These are phyloP conservation scores for Clarireedia monteithiana DNA, from an alignment of 2,329 filamentous ascomycete genomes.

Conservation along the genomic window DNA sequence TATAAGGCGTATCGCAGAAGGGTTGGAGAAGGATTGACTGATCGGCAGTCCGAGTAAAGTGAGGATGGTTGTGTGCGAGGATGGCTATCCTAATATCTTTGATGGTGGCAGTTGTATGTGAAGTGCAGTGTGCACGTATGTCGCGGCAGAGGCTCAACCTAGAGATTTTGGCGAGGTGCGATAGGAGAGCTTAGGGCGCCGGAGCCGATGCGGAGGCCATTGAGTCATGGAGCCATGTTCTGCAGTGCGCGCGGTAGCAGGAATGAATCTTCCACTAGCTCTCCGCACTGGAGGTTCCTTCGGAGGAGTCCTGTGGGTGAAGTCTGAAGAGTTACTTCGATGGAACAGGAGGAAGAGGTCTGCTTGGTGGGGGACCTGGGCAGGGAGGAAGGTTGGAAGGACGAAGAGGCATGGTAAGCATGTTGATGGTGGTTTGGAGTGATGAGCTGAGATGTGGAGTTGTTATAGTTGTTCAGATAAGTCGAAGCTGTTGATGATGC, in stretches of 20 bases:
- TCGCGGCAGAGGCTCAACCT: not conserved
- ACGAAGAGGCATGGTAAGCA: constrained; percentile 38
- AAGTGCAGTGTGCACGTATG: not conserved
- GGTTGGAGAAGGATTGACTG: no score
- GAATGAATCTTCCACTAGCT: not conserved
- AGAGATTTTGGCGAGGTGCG: not conserved
- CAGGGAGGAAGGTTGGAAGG: constrained; percentile 58
- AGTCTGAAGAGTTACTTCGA: constrained; percentile 33
- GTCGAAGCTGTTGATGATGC: constrained; percentile 5
- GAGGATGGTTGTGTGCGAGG: no score
- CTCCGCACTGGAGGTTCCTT: not conserved
- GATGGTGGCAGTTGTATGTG: not conserved
- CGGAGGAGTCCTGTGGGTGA: not conserved
- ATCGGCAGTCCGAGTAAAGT: no score
- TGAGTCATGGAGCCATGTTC: not conserved
- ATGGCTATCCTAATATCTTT: no score
- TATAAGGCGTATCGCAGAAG: no score
- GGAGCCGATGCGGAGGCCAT: not conserved
- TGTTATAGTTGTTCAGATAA: not conserved
- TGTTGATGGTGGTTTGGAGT: constrained; percentile 26
- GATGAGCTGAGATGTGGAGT: not conserved
- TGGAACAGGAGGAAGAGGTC: constrained; percentile 55
- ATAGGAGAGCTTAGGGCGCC: not conserved
- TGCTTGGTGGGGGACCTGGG: constrained; percentile 55
- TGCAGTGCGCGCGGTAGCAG: not conserved